Evolutionary conservation across 1,139 yeast genomes (phyloP).

Genomic region (Candida frijolesensis): DNA sequence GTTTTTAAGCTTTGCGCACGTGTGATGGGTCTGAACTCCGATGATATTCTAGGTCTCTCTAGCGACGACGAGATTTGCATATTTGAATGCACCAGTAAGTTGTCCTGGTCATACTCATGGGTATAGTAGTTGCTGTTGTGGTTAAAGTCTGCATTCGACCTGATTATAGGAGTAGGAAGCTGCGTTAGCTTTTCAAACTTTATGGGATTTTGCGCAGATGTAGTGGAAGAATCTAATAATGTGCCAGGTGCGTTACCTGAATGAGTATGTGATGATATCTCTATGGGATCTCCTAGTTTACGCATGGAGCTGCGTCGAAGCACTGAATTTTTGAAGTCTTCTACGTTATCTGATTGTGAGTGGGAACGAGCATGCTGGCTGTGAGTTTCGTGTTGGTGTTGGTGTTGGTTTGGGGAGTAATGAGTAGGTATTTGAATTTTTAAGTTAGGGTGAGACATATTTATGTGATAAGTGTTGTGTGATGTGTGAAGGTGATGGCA

Average conservation of each 20-base stretch:
- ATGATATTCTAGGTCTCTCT: slow-evolving; percentile 25
- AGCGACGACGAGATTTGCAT: slow-evolving; percentile 2
- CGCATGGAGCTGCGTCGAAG: slow-evolving; percentile 4
- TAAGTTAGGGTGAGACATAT: slow-evolving; percentile 2
- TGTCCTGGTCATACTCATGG: slow-evolving; percentile 4
- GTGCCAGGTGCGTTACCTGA: neutral
- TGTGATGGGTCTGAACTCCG: slow-evolving; percentile 39
- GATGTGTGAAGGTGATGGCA: neutral
- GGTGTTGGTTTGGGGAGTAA: neutral
- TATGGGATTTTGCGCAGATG: neutral
- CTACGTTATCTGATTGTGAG: neutral
- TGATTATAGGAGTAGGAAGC: slow-evolving; percentile 51
- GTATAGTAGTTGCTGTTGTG: slow-evolving; percentile 8
- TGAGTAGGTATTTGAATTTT: slow-evolving; percentile 7
- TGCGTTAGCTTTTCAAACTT: slow-evolving; percentile 50
- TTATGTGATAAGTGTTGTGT: neutral
- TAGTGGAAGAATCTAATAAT: neutral
- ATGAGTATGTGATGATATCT: neutral
- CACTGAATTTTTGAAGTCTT: slow-evolving; percentile 1
- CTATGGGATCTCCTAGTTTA: neutral
- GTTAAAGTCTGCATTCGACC: slow-evolving; percentile 37
- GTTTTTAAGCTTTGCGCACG: slow-evolving; percentile 22
- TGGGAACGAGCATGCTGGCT: neutral
- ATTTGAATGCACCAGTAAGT: neutral
- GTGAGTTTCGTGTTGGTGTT: too few relatives aligned